These are phyloP conservation scores for Cerrena zonata DNA, from an alignment of 1,284 basidiomycete species.

Conservation along the genomic window DNA sequence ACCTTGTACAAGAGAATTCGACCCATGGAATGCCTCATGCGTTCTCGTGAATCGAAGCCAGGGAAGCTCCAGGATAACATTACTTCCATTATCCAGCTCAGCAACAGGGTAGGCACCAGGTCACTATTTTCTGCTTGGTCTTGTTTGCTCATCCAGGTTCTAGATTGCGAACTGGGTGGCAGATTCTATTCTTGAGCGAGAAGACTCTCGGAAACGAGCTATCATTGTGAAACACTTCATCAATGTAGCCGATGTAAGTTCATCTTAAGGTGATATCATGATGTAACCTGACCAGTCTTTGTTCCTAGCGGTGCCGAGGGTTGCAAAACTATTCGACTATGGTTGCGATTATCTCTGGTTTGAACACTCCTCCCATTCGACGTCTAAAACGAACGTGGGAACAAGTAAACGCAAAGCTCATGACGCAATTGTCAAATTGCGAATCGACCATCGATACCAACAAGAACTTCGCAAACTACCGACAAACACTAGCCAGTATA, in stretches of 20 bases:
- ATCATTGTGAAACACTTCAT: conserved; percentile 87
- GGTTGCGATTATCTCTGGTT: conserved; percentile 91
- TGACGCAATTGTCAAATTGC: conserved; percentile 63
- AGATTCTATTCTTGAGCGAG: conserved; percentile 78
- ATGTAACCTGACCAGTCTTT: background rate
- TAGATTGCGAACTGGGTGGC: conserved; percentile 93
- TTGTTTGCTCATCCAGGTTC: conserved; percentile 5
- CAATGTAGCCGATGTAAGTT: conserved; percentile 82
- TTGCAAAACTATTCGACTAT: conserved; percentile 95
- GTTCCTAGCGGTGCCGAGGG: conserved; percentile 74
- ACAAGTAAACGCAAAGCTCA: conserved; percentile 68
- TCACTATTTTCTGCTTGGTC: conserved; percentile 5
- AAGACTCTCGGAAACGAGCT: conserved; percentile 83
- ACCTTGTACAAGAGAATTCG: conserved; percentile 83
- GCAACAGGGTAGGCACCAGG: conserved; percentile 67
- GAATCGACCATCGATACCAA: conserved; percentile 83
- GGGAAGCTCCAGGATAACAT: conserved; percentile 78
- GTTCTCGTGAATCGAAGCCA: conserved; percentile 68
- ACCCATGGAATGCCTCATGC: conserved; percentile 85
- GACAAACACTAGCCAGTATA: conserved; percentile 77
- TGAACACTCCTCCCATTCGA: conserved; percentile 91
- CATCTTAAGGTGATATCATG: background rate
- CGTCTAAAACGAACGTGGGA: conserved; percentile 95
- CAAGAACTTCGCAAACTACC: conserved; percentile 92
- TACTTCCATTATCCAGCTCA: conserved; percentile 84